A percentile compares a stretch with the other conserved stretches of the same genome.
Evolutionary conservation across 1,284 basidiomycete species (phyloP).

Genomic region (Ustilago tritici): DNA sequence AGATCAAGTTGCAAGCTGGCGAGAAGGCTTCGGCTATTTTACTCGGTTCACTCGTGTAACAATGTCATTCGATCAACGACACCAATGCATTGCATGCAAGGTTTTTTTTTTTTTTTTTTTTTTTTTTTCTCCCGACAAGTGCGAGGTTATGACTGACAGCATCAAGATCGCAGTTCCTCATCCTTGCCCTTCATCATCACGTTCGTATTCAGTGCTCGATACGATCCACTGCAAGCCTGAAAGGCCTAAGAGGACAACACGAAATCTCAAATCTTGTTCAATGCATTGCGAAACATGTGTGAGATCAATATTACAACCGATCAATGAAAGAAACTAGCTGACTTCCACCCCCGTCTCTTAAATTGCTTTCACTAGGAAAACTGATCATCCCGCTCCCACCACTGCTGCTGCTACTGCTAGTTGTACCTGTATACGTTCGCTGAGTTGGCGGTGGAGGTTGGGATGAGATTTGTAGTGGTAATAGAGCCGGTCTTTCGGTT

Average conservation of each 20-base stretch:
- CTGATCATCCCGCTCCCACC: slow-evolving; percentile 13
- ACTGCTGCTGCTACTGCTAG: slow-evolving; percentile 7
- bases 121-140: no score
- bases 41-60: slow-evolving; percentile 40
- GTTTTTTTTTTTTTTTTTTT: no score
- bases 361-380: slow-evolving; percentile 17
- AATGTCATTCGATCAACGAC: background rate
- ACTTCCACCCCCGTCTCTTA: slow-evolving; percentile 12
- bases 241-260: no score
- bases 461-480: background rate
- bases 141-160: no score
- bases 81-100: background rate
- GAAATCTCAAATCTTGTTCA: background rate
- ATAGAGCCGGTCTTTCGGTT: background rate
- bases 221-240: no score
- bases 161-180: background rate
- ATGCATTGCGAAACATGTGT: background rate
- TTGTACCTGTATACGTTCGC: slow-evolving; percentile 2
- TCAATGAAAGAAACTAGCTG: slow-evolving; percentile 26
- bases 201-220: no score
- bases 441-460: slow-evolving; percentile 11
- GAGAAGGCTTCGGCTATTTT: slow-evolving; percentile 37
- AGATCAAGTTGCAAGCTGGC: slow-evolving; percentile 12
- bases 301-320: slow-evolving; percentile 10
- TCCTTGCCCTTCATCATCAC: background rate